phyloP scores from a whole-genome alignment of 2,329 filamentous ascomycete species.

The Onygenales sp. region DNA sequence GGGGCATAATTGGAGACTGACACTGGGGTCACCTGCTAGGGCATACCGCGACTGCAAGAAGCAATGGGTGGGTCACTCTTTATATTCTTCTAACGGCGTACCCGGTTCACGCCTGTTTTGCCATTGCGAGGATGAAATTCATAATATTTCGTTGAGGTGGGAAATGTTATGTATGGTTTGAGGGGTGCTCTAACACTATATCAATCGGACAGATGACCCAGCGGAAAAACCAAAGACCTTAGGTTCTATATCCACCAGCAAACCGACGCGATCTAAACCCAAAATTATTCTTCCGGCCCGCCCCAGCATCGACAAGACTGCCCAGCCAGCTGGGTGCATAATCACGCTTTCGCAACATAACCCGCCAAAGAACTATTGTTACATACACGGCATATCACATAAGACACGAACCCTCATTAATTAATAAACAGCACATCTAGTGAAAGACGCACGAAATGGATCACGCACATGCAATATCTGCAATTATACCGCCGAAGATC shows the following conservation, averaged over 20 bases:
- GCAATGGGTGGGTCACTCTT: conserved; percentile 60
- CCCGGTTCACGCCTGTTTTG: not conserved
- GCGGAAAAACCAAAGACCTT: not conserved
- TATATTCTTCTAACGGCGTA: not conserved
- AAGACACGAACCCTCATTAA: too few species aligned
- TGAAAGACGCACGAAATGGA: too few species aligned
- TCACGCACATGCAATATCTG: too few species aligned
- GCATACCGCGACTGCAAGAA: conserved; percentile 94
- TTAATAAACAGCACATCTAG: too few species aligned
- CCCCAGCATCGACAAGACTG: too few species aligned
- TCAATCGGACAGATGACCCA: not conserved
- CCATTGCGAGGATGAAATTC: not conserved
- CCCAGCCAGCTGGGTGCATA: too few species aligned
- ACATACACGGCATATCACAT: too few species aligned
- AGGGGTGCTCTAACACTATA: not conserved
- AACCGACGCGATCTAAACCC: too few species aligned
- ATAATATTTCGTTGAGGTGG: not conserved
- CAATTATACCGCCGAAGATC: too few species aligned
- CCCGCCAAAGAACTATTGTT: too few species aligned
- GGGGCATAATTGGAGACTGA: not conserved
- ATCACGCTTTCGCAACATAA: too few species aligned
- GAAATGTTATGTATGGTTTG: not conserved
- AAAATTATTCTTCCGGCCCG: too few species aligned
- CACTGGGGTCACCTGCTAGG: conserved; percentile 37
- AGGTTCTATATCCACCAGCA: not conserved